Conservation (phyloP, 352 stramenopile species). For the Pythium myriotylum region DNA sequence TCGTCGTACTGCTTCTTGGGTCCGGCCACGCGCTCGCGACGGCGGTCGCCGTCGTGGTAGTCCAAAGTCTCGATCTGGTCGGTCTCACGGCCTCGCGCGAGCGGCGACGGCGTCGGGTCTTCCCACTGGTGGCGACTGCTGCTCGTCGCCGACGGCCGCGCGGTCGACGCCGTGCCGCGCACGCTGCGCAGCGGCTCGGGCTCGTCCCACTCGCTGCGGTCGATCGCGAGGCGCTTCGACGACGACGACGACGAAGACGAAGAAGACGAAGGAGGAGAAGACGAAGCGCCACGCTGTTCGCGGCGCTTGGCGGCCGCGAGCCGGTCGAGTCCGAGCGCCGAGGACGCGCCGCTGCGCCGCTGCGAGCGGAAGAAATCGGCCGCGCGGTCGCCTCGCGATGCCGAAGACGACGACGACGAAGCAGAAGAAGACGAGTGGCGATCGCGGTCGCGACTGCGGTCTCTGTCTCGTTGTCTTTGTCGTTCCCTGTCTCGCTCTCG, state of each 20-base stretch:
- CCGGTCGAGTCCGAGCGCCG: conserved; percentile 60
- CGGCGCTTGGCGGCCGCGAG: conserved; percentile 64
- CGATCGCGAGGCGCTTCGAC: conserved; percentile 35
- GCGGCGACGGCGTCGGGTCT: conserved; percentile 44
- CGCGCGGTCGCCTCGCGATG: neutral
- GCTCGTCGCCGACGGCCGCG: neutral
- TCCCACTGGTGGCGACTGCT: conserved; percentile 48
- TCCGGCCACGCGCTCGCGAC: conserved; percentile 6
- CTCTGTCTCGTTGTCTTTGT: neutral
- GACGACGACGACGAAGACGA: conserved; percentile 15
- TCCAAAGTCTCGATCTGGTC: neutral
- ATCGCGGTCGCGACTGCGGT: conserved; percentile 11
- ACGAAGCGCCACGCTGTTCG: conserved; percentile 24
- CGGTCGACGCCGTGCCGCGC: neutral
- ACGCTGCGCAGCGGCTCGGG: conserved; percentile 73
- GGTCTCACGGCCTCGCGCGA: conserved; percentile 20
- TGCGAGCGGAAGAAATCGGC: conserved; percentile 34
- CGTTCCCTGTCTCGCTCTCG: neutral
- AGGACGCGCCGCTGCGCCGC: conserved; percentile 23
- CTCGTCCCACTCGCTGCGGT: conserved; percentile 76
- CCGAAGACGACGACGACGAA: conserved; percentile 10
- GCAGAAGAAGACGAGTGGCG: conserved; percentile 4
- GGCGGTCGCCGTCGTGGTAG: conserved; percentile 9
- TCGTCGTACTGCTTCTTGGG: conserved; percentile 85
- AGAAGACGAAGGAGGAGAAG: no score